Evolutionary conservation across 805 yeast genomes (phyloP), one percentile per base, ranked within the genome.

Genomic region (Barnettozyma pratensis): DNA sequence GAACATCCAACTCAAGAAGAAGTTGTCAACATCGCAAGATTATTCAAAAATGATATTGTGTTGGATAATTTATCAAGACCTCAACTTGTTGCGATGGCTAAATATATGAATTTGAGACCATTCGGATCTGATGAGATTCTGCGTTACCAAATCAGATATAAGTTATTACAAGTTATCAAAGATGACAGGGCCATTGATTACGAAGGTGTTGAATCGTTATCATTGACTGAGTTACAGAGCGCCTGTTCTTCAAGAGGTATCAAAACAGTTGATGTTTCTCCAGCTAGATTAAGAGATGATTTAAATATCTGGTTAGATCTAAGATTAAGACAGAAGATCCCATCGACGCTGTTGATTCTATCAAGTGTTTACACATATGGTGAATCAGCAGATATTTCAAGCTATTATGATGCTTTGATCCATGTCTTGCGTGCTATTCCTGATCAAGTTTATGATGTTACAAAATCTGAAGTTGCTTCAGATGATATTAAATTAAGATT

Each of bases 161-260:
- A 86, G 63, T 77, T 94, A 80, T 76, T 92, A 57, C 90, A 87
- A 61, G 87, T 91, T 71, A 92, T 90, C 66, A 85, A 85, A 61
- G 99, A 92, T 68, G 99, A 92, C 66, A 80, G 85, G 58, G 83
- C 91, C 38, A 88, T 92, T 54, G 95, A 87, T 60, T 89, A 88
- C 65, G 99, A 92, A 71, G 98, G 98, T 49, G 94, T 91, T 44
- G 91, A 85, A 44, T 76, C 87, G 5, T 74, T 92, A 55, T 80
- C 90, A 12, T 75, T 85, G 14, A 75, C 80, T 4, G 99, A 92
- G 69, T 76, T 92, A 55, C 88, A 87, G 66, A 74, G 76, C 55
- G 98, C 98, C 1, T 91, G 97, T 72, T 85, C 88, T 50, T 88
- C 95, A 34, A 82, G 99, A 71, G 98, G 99, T 63, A 89, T 94